Evolutionary conservation across 2,329 filamentous ascomycete genomes (phyloP).

Genomic region (Scytalidium lignicola): DNA sequence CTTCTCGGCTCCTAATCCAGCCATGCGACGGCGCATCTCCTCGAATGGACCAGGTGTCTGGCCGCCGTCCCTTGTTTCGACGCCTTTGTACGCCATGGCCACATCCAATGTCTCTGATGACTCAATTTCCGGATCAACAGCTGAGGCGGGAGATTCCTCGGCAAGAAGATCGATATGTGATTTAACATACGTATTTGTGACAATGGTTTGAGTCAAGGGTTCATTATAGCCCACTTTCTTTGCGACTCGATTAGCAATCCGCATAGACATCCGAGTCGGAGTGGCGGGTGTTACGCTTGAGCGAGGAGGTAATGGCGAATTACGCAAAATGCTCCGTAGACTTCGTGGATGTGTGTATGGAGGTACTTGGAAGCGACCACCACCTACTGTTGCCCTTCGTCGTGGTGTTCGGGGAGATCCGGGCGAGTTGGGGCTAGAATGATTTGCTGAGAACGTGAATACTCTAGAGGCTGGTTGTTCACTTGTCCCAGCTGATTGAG

Average conservation of each 20-base stretch:
- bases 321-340: conserved; percentile 60
- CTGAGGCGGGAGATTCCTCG: conserved; percentile 40
- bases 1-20: conserved; percentile 37
- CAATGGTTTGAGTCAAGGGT: conserved; percentile 59
- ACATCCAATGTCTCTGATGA: conserved; percentile 38
- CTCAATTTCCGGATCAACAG: conserved; percentile 17
- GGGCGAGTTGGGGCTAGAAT: conserved; percentile 13
- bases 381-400: conserved; percentile 31
- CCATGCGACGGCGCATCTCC: conserved; percentile 56
- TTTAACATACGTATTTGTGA: conserved; percentile 54
- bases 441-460: conserved; percentile 23
- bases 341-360: conserved; percentile 55
- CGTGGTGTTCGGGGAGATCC: conserved; percentile 34
- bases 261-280: conserved; percentile 47
- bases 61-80: conserved; percentile 55
- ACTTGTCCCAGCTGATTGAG: conserved; percentile 24
- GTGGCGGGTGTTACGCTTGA: conserved; percentile 47
- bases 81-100: conserved; percentile 45
- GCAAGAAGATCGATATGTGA: conserved; percentile 59
- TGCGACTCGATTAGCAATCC: conserved; percentile 43
- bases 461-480: conserved; percentile 16
- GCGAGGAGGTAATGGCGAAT: conserved; percentile 56
- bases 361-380: conserved; percentile 19
- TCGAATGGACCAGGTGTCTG: conserved; percentile 60
- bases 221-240: conserved; percentile 56